Percentiles rank a stretch among this genome's conserved stretches.
Conservation (phyloP, 1,284 basidiomycete genomes). For the Cerioporus squamosus region DNA sequence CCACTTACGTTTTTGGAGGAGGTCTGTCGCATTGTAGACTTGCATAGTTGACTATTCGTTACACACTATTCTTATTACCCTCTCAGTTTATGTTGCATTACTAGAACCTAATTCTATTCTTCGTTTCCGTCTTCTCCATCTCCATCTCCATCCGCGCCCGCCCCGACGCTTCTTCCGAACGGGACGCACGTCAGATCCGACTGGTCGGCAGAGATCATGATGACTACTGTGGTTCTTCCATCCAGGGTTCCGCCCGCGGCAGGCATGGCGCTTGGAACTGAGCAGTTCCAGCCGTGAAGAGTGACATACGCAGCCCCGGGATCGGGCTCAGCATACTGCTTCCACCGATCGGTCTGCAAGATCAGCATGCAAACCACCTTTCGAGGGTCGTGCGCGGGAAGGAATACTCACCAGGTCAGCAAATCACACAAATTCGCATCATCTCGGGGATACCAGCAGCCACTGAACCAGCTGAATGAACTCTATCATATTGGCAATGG, state of each 20-base stretch:
- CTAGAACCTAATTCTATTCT: too few relatives aligned
- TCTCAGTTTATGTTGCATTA: neutral
- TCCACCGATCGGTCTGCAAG: too few relatives aligned
- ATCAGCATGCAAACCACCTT: neutral
- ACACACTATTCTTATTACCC: constrained; percentile 1
- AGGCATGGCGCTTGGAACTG: too few relatives aligned
- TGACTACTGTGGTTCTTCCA: neutral
- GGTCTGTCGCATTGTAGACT: neutral
- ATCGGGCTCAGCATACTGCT: too few relatives aligned
- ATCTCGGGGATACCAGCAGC: neutral
- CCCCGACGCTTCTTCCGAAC: neutral
- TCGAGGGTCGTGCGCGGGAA: constrained; percentile 8
- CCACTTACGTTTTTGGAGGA: too few relatives aligned
- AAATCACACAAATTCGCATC: neutral
- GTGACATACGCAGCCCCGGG: too few relatives aligned
- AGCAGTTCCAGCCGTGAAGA: too few relatives aligned
- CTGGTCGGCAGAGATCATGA: neutral
- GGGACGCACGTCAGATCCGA: neutral
- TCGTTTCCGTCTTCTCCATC: too few relatives aligned
- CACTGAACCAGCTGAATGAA: neutral
- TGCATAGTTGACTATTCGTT: neutral
- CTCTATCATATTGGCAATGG: neutral
- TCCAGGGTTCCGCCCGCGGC: too few relatives aligned
- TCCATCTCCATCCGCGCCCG: too few relatives aligned
- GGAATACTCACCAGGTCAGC: constrained; percentile 4